Evolutionary conservation across 1,284 basidiomycete species (phyloP).

Genomic region (Boletus sp.): DNA sequence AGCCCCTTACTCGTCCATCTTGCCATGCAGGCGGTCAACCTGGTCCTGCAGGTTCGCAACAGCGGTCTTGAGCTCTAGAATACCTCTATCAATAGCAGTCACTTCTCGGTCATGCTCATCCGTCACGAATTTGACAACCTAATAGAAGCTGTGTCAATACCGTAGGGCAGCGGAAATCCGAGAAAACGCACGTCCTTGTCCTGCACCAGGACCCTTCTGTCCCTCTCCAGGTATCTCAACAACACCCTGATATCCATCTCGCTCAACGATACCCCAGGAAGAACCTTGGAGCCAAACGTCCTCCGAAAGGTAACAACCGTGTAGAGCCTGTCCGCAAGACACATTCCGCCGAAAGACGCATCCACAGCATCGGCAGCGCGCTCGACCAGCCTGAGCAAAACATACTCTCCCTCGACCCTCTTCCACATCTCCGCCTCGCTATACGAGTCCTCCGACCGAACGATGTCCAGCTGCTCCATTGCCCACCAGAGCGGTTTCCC

Average conservation of each 20-base stretch:
- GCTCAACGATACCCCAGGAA: conserved; percentile 44
- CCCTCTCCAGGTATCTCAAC: conserved; percentile 75
- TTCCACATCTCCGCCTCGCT: conserved; percentile 67
- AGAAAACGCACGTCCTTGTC: conserved; percentile 56
- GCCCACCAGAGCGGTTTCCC: conserved; percentile 86
- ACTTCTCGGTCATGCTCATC: conserved; percentile 45
- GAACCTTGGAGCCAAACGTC: conserved; percentile 50
- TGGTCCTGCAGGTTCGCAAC: conserved; percentile 63
- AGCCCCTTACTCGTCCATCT: conserved; percentile 59
- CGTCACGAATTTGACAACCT: conserved; percentile 76
- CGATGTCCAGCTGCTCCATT: conserved; percentile 71
- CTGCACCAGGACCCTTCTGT: conserved; percentile 58
- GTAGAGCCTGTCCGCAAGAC: conserved; percentile 63
- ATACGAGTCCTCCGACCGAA: conserved; percentile 54
- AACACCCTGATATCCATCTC: conserved; percentile 68
- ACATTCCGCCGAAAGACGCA: conserved; percentile 48
- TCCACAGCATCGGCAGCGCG: conserved; percentile 60
- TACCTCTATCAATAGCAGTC: conserved; percentile 66
- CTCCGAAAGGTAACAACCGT: conserved; percentile 57
- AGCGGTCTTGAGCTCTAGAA: conserved; percentile 71
- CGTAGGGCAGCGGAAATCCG: not conserved
- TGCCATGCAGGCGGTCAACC: conserved; percentile 59
- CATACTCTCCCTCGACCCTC: conserved; percentile 67
- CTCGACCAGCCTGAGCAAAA: conserved; percentile 64
- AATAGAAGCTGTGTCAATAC: conserved; percentile 3